These are phyloP conservation scores for Adansonia rubrostipa DNA, from an alignment of 441 rosid genomes.

Conservation along the genomic window DNA sequence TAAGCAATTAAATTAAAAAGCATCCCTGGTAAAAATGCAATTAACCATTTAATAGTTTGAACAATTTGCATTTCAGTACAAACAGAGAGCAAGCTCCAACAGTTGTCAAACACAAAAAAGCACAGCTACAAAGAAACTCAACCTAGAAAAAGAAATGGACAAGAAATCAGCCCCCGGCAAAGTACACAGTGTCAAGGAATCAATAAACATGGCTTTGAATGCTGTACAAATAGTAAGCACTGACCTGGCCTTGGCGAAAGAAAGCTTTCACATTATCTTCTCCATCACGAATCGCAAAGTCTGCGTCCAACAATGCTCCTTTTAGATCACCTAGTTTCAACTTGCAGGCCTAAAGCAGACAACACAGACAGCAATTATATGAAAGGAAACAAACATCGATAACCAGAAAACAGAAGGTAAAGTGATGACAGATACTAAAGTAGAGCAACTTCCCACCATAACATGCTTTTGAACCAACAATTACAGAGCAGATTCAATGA, in stretches of 20 bases:
- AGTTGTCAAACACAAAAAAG: neutral
- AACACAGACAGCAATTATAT: neutral
- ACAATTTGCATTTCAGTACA: neutral
- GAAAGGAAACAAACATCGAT: neutral
- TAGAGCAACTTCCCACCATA: neutral
- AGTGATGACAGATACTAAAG: neutral
- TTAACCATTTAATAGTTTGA: neutral
- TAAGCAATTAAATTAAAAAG: neutral
- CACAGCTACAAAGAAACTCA: neutral
- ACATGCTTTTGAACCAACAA: neutral
- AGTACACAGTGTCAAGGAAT: neutral
- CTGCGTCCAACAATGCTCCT: constrained; percentile 85
- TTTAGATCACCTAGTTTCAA: constrained; percentile 79
- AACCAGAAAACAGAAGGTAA: neutral
- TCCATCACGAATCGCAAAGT: constrained; percentile 91
- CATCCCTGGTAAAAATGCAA: neutral
- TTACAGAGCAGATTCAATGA: neutral
- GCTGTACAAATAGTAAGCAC: neutral
- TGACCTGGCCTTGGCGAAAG: constrained; percentile 54
- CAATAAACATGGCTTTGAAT: neutral
- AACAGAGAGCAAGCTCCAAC: constrained; percentile 10
- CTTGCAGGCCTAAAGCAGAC: constrained; percentile 70
- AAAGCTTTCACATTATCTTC: constrained; percentile 55
- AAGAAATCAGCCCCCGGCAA: neutral
- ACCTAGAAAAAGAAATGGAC: neutral